Base-by-base conservation (phyloP, 306 rosid genomes). In the Erythrophleum fordii region DNA sequence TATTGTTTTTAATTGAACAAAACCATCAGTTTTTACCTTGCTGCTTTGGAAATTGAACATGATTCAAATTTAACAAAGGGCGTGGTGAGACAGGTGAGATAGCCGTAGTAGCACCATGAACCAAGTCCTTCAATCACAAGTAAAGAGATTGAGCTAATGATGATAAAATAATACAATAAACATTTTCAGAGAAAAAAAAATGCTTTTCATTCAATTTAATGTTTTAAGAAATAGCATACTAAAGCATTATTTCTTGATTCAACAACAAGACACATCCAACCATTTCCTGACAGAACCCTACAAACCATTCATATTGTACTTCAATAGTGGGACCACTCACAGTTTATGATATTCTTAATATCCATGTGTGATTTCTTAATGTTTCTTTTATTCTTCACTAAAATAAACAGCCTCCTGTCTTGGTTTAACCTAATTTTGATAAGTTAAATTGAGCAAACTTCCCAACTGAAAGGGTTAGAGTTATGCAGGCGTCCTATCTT, bases 11-110 rank as follows among this genome's bases (percentile, higher is more conserved):
- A 73, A 44, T 56, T 23, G 34, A 68, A 66, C 41, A 64, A 76
- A 77, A 74, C 45, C 25, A 41, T 39, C 29, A 34, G 42, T 8
- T 67, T 59, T 72, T 81, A 91, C 97, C 98, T 82, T 91, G 98
- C 74, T 94, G 91, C 87, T 94, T 94, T 4, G 90, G 93, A 83
- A 86, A 87, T 69, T 86, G 97, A 44, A 81, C 86, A 52, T 87
- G 92, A 81, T 88, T 92, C 72, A 92, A 77, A 60, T 84, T 76
- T 81, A 76, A 72, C 82, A 87, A 16, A 75, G 98, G 93, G 73
- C 89, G 91, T 17, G 89, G 85, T 49, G 88, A 80, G 58, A 82
- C 80, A 0, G 91, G 88, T 68, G 97, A 83, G 37, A 90, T 75
- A 72, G 92, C 76, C 1, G 91, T 52, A 25, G 91, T 52, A 25